These are phyloP conservation scores for Gypsophila paniculata DNA, from an alignment of 179 eudicot species.

Conservation along the genomic window DNA sequence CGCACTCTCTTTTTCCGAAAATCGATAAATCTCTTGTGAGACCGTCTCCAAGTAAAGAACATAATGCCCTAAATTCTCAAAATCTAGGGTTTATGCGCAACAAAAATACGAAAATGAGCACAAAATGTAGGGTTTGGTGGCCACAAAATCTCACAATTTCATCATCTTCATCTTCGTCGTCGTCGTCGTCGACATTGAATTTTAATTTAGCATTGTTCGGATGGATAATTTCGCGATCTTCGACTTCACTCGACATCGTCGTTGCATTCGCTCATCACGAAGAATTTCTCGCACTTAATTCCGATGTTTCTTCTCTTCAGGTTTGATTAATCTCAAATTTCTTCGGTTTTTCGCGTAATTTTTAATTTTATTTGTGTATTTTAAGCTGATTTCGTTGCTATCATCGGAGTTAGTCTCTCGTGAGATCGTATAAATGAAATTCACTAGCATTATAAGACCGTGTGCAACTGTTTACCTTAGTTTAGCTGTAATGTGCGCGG, in stretches of 20 bases:
- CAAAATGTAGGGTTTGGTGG: conserved; percentile 90
- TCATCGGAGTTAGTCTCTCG: no score
- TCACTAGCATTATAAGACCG: no score
- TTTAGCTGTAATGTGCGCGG: no score
- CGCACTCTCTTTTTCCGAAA: no score
- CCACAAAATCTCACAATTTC: conserved; percentile 45
- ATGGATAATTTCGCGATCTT: conserved; percentile 59
- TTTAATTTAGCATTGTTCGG: conserved; percentile 52
- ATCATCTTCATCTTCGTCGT: conserved; percentile 9
- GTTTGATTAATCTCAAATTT: conserved; percentile 22
- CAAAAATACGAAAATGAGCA: conserved; percentile 32
- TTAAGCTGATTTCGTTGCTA: no score
- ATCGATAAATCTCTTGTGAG: no score
- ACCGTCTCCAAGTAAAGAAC: no score
- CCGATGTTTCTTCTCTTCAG: conserved; percentile 38
- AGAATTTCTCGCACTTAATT: conserved; percentile 28
- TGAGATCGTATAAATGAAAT: no score
- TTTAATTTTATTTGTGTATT: not conserved
- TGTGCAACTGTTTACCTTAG: no score
- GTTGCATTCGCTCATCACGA: conserved; percentile 65
- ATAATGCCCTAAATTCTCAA: not conserved
- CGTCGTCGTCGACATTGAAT: conserved; percentile 25
- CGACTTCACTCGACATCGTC: conserved; percentile 57
- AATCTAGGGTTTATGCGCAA: not conserved
- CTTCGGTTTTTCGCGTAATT: not conserved